Evolutionary conservation across 148 eudicot species (phyloP).

Genomic region (Pharnaceum exiguum): DNA sequence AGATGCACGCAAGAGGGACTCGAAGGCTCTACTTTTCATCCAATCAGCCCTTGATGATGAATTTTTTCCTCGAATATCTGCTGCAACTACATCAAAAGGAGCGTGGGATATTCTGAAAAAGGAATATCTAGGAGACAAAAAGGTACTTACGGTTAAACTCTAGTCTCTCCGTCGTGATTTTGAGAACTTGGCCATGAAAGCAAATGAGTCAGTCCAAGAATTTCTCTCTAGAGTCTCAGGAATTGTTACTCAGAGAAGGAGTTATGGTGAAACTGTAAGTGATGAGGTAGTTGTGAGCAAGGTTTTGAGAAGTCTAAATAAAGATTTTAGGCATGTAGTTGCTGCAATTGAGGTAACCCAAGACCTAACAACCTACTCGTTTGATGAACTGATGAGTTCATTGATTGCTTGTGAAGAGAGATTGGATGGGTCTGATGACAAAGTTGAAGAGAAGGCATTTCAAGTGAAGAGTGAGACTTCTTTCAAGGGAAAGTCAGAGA

Average conservation of each 20-base stretch:
- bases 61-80: slow-evolving; percentile 6
- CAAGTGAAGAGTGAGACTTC: slow-evolving; percentile 1
- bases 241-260: slow-evolving; percentile 12
- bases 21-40: slow-evolving; percentile 1
- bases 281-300: not conserved
- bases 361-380: not conserved
- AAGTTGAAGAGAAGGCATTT: slow-evolving; percentile 12
- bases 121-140: slow-evolving; percentile 3
- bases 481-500: not conserved
- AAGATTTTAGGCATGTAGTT: not conserved
- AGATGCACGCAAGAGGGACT: slow-evolving; percentile 6
- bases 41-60: slow-evolving; percentile 5
- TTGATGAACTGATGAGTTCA: slow-evolving; percentile 5
- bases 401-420: slow-evolving; percentile 19
- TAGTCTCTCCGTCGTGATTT: slow-evolving; percentile 12
- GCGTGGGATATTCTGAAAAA: slow-evolving; percentile 14
- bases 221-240: slow-evolving; percentile 5
- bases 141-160: slow-evolving; percentile 6
- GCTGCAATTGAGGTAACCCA: not conserved
- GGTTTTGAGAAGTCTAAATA: not conserved
- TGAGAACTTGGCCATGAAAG: slow-evolving; percentile 15
- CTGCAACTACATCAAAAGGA: slow-evolving; percentile 2
- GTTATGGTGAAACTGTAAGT: slow-evolving; percentile 5
- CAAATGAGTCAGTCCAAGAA: slow-evolving; percentile 15
- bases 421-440: not conserved